These are phyloP conservation scores for Pyronema domesticum DNA, from an alignment of 495 filamentous ascomycete genomes.

Conservation along the genomic window DNA sequence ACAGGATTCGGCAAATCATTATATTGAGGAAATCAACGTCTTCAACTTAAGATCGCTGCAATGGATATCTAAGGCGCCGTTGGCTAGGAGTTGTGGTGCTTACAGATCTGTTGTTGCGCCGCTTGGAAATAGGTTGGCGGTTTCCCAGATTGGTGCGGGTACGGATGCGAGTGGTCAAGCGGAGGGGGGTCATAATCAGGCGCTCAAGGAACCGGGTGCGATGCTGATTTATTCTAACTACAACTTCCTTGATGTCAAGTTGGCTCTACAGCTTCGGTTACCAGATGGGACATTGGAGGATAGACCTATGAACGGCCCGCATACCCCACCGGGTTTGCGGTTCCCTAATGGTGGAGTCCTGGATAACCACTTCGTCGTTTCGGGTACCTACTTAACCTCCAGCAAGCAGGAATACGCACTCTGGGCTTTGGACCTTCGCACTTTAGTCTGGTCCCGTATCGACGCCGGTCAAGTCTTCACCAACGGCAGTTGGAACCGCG, in stretches of 20 bases:
- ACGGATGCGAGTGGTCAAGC: neutral
- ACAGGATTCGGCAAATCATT: conserved; percentile 93
- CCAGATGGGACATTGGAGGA: conserved; percentile 74
- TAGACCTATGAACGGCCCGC: conserved; percentile 70
- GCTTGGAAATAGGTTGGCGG: conserved; percentile 37
- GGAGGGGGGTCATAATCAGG: conserved; percentile 18
- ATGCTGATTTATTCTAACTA: conserved; percentile 99
- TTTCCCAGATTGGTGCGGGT: conserved; percentile 50
- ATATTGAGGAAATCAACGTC: conserved; percentile 94
- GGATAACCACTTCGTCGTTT: conserved; percentile 88
- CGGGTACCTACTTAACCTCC: conserved; percentile 88
- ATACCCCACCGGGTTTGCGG: conserved; percentile 74
- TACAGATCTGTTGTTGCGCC: conserved; percentile 91
- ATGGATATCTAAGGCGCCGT: conserved; percentile 71
- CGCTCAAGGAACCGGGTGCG: conserved; percentile 30
- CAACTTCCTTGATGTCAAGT: conserved; percentile 90
- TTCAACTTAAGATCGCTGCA: conserved; percentile 94
- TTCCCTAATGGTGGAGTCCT: conserved; percentile 93
- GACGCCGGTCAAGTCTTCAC: conserved; percentile 86
- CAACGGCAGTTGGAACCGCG: conserved; percentile 92
- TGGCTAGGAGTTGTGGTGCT: conserved; percentile 83
- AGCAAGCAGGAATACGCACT: conserved; percentile 97
- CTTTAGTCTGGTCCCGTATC: conserved; percentile 81
- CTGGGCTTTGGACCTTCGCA: conserved; percentile 81
- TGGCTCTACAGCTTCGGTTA: conserved; percentile 75